Conservation (phyloP, 192 early-diverging fungal species). For the Backusella parvicylindrica region DNA sequence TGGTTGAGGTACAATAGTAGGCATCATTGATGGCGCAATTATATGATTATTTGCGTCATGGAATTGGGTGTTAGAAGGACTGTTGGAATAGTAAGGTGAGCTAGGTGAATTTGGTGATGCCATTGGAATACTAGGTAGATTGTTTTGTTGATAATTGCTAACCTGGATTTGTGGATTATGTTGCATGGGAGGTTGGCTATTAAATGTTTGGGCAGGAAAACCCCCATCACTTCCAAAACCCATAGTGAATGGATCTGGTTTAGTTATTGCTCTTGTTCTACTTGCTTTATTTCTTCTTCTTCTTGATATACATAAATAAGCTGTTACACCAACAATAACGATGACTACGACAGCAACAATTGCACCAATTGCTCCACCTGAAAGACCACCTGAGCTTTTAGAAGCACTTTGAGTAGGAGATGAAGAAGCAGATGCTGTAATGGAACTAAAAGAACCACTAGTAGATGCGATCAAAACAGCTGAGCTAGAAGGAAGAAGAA, state of each 20-base stretch:
- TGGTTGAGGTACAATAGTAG: background rate
- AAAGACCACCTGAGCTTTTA: conserved; percentile 12
- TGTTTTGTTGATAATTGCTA: background rate
- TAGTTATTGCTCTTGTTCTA: background rate
- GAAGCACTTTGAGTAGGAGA: background rate
- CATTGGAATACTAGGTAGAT: background rate
- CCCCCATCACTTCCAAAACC: conserved; percentile 25
- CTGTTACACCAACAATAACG: conserved; percentile 14
- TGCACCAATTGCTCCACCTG: conserved; percentile 28
- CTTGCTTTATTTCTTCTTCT: conserved; percentile 5
- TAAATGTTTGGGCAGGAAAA: background rate
- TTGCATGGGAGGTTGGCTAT: background rate
- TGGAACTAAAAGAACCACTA: background rate
- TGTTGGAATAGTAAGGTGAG: conserved; percentile 1
- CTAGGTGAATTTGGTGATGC: background rate
- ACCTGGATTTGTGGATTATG: background rate
- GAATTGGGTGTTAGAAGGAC: background rate
- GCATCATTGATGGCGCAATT: background rate
- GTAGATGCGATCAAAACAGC: background rate
- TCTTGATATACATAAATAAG: conserved; percentile 18
- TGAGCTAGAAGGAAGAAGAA: background rate
- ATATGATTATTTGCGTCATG: conserved; percentile 7
- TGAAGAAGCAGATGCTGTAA: background rate
- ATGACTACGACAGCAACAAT: conserved; percentile 20
- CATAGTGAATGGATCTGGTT: conserved; percentile 35